Evolutionary conservation across 352 stramenopile species (phyloP).

Genomic region (Pythium plurisporium): DNA sequence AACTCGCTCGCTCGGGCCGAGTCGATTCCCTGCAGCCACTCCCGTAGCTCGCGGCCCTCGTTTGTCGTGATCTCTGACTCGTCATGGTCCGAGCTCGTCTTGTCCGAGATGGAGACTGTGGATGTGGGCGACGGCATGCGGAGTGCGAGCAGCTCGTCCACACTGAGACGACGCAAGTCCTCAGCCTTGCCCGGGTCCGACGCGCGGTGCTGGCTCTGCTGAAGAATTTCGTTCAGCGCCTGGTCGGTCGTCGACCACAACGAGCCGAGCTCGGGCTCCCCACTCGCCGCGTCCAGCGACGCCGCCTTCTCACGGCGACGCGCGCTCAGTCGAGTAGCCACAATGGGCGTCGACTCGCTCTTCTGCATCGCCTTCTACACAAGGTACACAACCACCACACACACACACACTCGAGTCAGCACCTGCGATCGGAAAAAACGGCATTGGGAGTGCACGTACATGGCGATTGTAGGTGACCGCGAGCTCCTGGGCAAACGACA

Average conservation of each 20-base stretch:
- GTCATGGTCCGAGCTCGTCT: constrained; percentile 30
- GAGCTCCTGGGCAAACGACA: constrained; percentile 24
- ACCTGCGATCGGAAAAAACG: too few relatives aligned
- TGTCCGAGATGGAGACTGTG: constrained; percentile 29
- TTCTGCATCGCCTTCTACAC: constrained; percentile 28
- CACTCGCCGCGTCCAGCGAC: constrained; percentile 2
- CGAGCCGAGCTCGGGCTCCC: constrained; percentile 23
- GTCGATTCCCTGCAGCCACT: constrained; percentile 60
- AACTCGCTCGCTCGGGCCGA: constrained; percentile 50
- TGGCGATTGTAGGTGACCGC: constrained; percentile 25
- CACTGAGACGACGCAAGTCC: constrained; percentile 45
- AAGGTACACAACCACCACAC: background rate
- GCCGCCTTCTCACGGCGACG: constrained; percentile 11
- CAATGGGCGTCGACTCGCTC: background rate
- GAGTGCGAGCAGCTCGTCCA: constrained; percentile 45
- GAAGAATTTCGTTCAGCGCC: constrained; percentile 43
- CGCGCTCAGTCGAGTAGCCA: background rate
- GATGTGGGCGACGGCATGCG: constrained; percentile 11
- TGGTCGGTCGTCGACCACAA: constrained; percentile 48
- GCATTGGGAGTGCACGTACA: too few relatives aligned
- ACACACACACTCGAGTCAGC: background rate
- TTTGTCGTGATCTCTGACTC: constrained; percentile 14
- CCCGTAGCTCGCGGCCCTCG: constrained; percentile 29
- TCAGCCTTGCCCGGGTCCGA: constrained; percentile 31
- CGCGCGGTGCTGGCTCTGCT: constrained; percentile 14